A percentile compares a stretch with the other conserved stretches of the same genome.
phyloP scores from a whole-genome alignment of 148 eudicot species.

The Chenopodium album region DNA sequence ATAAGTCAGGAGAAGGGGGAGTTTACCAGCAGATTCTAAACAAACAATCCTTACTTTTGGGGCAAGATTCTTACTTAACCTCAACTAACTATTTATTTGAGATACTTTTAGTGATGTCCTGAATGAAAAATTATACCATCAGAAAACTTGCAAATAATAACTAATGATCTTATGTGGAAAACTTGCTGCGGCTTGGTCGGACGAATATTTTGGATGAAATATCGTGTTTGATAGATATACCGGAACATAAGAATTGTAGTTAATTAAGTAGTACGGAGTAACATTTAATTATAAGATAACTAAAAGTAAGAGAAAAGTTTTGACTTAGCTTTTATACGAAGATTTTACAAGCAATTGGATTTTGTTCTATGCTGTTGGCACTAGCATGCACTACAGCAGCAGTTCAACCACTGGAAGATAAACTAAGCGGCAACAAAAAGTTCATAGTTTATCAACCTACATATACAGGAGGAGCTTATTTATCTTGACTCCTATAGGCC shows the following conservation, averaged over 20 bases:
- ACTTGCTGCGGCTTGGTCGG: not conserved
- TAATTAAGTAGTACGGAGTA: not conserved
- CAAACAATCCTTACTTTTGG: constrained; percentile 51
- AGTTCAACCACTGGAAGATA: constrained; percentile 12
- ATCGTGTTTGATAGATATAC: constrained; percentile 1
- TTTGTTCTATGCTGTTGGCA: not conserved
- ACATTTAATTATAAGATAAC: not conserved
- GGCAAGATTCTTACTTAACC: constrained; percentile 34
- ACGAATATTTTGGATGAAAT: not conserved
- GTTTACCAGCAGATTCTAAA: constrained; percentile 41
- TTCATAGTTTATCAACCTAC: not conserved
- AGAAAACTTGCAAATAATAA: not conserved
- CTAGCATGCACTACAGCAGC: not conserved
- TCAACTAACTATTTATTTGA: constrained; percentile 40
- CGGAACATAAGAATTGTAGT: constrained; percentile 14
- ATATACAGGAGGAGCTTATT: not conserved
- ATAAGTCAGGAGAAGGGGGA: constrained; percentile 23
- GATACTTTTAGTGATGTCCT: not conserved
- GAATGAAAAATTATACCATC: not conserved
- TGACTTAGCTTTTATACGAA: constrained; percentile 28
- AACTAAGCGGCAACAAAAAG: not conserved
- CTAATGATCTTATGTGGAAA: not conserved
- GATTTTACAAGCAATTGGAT: constrained; percentile 9
- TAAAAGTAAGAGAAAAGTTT: not conserved
- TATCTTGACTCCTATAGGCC: not conserved